Conservation (phyloP, 1,284 basidiomycete species). For the Ceratobasidium theobromae region DNA sequence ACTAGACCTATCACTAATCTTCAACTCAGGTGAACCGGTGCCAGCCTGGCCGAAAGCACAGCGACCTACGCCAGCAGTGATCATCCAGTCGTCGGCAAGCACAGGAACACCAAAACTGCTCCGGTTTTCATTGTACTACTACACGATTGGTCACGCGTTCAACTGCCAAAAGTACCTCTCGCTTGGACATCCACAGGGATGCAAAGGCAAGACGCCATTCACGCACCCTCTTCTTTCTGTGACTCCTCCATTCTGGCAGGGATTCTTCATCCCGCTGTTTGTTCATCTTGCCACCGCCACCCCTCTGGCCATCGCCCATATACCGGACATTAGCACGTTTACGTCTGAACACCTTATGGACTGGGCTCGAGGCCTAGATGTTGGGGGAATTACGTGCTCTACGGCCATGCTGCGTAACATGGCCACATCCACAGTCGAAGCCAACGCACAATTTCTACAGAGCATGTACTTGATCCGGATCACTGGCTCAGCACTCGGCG, state of each 20-base stretch:
- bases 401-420: neutral
- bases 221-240: neutral
- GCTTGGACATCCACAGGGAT: neutral
- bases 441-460: no score
- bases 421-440: neutral
- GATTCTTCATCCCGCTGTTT: neutral
- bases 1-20: neutral
- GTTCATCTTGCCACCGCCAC: neutral
- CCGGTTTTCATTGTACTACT: slow-evolving; percentile 9
- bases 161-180: neutral
- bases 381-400: neutral
- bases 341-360: neutral
- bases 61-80: neutral
- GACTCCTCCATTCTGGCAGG: neutral
- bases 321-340: neutral
- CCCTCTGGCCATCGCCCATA: neutral
- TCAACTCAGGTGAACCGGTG: neutral
- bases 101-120: neutral
- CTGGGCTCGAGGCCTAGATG: neutral
- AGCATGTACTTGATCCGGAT: no score
- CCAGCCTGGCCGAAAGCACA: neutral
- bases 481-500: no score
- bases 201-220: neutral
- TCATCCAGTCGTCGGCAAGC: neutral
- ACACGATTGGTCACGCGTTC: neutral